Evolutionary conservation across 164 flowering plant species (phyloP).

Genomic region (Echeveria elegans): DNA sequence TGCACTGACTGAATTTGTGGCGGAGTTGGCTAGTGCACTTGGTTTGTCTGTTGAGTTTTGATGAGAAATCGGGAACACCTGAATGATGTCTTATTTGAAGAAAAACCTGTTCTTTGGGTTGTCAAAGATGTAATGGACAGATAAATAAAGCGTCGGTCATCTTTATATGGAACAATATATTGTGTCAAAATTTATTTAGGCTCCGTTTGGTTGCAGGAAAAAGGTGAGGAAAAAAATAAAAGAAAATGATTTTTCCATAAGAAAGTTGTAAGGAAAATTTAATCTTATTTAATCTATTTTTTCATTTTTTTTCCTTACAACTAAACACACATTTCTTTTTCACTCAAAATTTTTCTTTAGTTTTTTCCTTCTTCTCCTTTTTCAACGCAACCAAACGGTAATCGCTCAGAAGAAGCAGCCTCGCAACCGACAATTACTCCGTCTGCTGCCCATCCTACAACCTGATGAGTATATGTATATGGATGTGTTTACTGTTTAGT

Average conservation of each 20-base stretch:
- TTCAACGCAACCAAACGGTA: no score
- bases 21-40: slow-evolving; percentile 7
- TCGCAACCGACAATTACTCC: slow-evolving; percentile 92
- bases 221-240: no score
- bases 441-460: slow-evolving; percentile 92
- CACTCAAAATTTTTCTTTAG: slow-evolving; percentile 24
- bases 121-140: no score
- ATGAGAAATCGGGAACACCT: background rate
- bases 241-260: no score
- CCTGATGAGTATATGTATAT: slow-evolving; percentile 26
- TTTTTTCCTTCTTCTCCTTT: slow-evolving; percentile 68
- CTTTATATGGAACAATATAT: background rate
- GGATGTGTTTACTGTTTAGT: background rate
- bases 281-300: no score
- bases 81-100: background rate
- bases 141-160: background rate
- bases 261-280: no score
- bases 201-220: no score
- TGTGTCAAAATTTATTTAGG: no score
- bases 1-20: slow-evolving; percentile 7
- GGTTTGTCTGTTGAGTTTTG: slow-evolving; percentile 9
- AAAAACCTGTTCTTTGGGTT: no score
- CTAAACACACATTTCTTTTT: no score
- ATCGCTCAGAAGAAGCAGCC: slow-evolving; percentile 72
- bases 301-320: no score